phyloP scores from a whole-genome alignment of 2,329 filamentous ascomycete species.

The Colletotrichum tropicale region DNA sequence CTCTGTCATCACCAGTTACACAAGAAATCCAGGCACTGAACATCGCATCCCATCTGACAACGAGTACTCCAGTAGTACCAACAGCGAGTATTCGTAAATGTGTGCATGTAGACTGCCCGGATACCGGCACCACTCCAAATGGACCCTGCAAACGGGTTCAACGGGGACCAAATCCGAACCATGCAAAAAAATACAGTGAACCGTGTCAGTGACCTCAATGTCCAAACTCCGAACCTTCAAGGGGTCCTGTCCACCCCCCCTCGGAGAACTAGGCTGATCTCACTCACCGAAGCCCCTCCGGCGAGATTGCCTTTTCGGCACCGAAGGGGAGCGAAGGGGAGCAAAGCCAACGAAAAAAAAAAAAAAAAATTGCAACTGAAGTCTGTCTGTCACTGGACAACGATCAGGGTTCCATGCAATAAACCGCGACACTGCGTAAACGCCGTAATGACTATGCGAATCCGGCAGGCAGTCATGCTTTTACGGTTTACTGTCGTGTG shows the following conservation, averaged over 20 bases:
- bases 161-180: background rate
- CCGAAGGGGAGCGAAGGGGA: background rate
- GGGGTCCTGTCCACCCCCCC: background rate
- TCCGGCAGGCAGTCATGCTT: background rate
- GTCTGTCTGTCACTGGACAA: background rate
- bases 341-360: background rate
- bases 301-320: background rate
- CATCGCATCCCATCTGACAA: background rate
- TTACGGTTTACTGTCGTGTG: background rate
- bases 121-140: background rate
- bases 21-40: background rate
- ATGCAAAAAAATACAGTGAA: background rate
- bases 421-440: background rate
- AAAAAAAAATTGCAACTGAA: background rate
- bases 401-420: background rate
- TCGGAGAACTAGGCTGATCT: background rate
- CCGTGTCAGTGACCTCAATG: background rate
- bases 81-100: background rate
- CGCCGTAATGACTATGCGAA: background rate
- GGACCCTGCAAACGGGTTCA: background rate
- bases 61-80: background rate
- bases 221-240: background rate
- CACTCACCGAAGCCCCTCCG: slow-evolving; percentile 2
- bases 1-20: background rate
- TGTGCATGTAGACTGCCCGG: background rate